Evolutionary conservation across 2,329 filamentous ascomycete species (phyloP), one percentile per base, ranked within the genome.

Genomic region (Colletotrichum echinochloae): DNA sequence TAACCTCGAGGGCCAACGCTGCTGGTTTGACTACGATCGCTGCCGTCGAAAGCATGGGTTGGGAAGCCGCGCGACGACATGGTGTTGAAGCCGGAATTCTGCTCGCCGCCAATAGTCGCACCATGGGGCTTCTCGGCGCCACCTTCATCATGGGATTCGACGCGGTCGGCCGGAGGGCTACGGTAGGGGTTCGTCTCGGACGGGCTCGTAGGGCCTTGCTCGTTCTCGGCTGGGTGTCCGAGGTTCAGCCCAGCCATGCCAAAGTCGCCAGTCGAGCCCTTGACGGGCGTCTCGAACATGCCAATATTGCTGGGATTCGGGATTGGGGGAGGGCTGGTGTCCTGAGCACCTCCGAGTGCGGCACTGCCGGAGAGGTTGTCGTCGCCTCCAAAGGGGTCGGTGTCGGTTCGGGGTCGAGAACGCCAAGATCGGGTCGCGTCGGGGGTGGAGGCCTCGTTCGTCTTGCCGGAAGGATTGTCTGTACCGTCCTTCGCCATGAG

Each of bases 181-280:
- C 95, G 93, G 78, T 96, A 99, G 1, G 96, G 96, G 78, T 99
- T 99, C 3, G 96, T 98, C 77, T 97, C 94, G 0, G 95, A 96
- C 14, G 96, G 96, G 78, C 95, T 98, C 77, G 94, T 89, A 0
- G 93, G 92, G 69, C 94, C 93, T 73, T 91, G 85, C n/a, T 85
- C 85, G 52, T 80, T 82, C 65, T 89, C 87, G 46, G 89, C 86
- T 59, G 90, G 85, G 60, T 86, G 86, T 80, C 78, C 89, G 77
- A 84, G 85, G 81, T 81, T 88, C 75, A 87, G 84, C 75, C 88
- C 88, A 18, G 87, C 83, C 87, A 91, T 89, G 54, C 89, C 89
- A 75, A 91, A 89, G 71, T 91, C 89, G 49, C 85, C 82, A 5
- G 87, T 81, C 4, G 82, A 84, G 6, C 82, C 86, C 77, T 89